Base-by-base conservation (phyloP, 768 basidiomycete genomes). In the Ramaria sp. region DNA sequence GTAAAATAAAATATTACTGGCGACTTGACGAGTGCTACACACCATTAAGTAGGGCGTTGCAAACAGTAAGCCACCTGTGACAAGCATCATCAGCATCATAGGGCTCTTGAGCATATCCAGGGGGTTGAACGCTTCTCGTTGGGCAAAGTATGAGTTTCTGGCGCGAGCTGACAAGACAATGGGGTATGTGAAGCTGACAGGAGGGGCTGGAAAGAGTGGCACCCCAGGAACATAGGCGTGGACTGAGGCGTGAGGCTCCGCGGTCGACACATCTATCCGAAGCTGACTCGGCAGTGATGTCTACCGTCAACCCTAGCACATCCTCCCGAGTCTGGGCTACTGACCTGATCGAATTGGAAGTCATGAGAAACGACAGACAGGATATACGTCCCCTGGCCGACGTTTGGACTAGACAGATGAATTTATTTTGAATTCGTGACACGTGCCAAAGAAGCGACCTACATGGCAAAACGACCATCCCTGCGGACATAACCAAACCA, bases 61-160 rank as follows among this genome's bases (percentile, higher is more conserved):
- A 27, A 91, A 68, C 71, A 86, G 77, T 78, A 88, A 78, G 51
- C 69, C 72, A 38, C 77, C 88, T 46, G 78, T 84, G 61, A 78
- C 68, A 31, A 81, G 75, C 82, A 88, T 86, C 67, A 90, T 76
- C 58, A 91, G 70, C 76, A 87, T 86, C 88, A 91, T 90, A 7
- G 88, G 88, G 65, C 81, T 91, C 57, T 83, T 79, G 64, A 91
- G 73, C 85, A 91, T 89, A 53, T 73, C 80, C 57, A 85, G 54
- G 22, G 88, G 60, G 67, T 85, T 85, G 75, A 91, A 91, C 17
- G 82, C 80, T 66, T 89, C 78, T 33, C 67, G 78, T 24, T 85
- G 81, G 30, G 81, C 72, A 65, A 86, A 90, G 67, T 84, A 91
- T 51, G 64, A 71, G 63, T 81, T 74, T 65, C 75, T 81, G 56